Evolutionary conservation across 495 filamentous ascomycete genomes (phyloP).

Genomic region (Penicillium daleae): DNA sequence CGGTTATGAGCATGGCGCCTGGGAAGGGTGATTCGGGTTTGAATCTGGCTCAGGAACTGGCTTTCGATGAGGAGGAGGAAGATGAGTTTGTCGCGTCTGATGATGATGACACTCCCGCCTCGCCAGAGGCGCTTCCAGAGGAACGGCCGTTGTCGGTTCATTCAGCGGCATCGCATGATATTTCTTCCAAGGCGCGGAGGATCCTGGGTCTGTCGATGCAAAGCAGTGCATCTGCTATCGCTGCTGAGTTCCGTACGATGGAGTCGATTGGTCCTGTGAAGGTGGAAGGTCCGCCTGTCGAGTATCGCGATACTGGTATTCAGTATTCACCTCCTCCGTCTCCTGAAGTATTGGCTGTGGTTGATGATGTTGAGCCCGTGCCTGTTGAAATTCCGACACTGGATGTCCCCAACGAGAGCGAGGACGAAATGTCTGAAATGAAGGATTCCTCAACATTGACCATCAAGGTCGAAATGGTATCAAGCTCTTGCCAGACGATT

Average conservation of each 20-base stretch:
- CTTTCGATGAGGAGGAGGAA: conserved; percentile 73
- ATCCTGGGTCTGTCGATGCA: conserved; percentile 53
- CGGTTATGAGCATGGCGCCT: conserved; percentile 57
- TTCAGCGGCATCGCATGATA: conserved; percentile 44
- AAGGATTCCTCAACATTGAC: conserved; percentile 38
- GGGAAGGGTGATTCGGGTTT: conserved; percentile 64
- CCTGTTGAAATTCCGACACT: neutral
- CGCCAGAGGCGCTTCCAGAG: conserved; percentile 50
- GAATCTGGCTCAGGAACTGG: conserved; percentile 88
- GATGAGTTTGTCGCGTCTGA: conserved; percentile 52
- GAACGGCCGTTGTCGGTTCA: conserved; percentile 50
- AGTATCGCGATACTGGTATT: conserved; percentile 73
- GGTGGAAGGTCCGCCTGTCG: conserved; percentile 13
- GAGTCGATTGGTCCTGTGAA: conserved; percentile 24
- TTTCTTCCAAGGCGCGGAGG: conserved; percentile 53
- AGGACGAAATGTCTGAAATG: conserved; percentile 19
- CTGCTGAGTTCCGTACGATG: conserved; percentile 24
- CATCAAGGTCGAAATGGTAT: conserved; percentile 61
- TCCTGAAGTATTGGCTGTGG: conserved; percentile 49
- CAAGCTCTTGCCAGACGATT: conserved; percentile 71
- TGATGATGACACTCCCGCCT: conserved; percentile 34
- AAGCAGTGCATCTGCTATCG: conserved; percentile 28
- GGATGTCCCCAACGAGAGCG: neutral
- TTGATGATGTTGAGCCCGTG: conserved; percentile 1
- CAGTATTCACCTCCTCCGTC: conserved; percentile 85